phyloP scores from a whole-genome alignment of 75 land plant species.

The Pinus taeda region DNA sequence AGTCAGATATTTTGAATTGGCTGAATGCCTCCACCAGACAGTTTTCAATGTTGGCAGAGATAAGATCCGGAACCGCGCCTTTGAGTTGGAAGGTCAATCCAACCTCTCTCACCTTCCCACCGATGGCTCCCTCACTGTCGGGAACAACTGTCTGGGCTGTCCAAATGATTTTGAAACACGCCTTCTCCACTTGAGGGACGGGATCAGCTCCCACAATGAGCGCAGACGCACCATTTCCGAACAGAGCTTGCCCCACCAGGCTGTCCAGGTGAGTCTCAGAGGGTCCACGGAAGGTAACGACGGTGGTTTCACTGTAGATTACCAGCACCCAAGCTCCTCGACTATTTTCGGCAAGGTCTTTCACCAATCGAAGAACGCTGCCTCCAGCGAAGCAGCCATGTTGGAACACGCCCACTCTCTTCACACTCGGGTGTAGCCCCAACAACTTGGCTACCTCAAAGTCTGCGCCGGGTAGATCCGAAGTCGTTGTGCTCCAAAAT shows the following conservation, averaged over 20 bases:
- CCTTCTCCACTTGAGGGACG: constrained; percentile 24
- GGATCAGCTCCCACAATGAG: constrained; percentile 46
- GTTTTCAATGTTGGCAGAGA: neutral
- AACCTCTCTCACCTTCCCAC: constrained; percentile 25
- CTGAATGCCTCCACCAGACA: neutral
- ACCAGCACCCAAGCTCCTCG: constrained; percentile 19
- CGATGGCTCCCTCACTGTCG: constrained; percentile 28
- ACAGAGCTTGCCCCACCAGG: constrained; percentile 43
- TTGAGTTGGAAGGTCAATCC: constrained; percentile 34
- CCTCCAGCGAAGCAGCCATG: constrained; percentile 28
- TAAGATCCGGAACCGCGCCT: constrained; percentile 33
- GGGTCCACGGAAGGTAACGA: constrained; percentile 25
- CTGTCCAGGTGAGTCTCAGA: constrained; percentile 40
- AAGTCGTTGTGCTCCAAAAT: constrained; percentile 23
- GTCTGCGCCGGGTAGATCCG: constrained; percentile 23
- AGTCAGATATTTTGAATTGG: constrained; percentile 14
- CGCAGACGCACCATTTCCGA: constrained; percentile 45
- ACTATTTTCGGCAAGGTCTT: constrained; percentile 31
- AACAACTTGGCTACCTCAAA: constrained; percentile 11
- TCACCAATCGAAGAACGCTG: constrained; percentile 13
- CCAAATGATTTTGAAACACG: constrained; percentile 29
- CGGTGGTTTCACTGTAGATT: constrained; percentile 15
- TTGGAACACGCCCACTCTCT: constrained; percentile 21
- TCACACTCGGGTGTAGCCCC: constrained; percentile 12
- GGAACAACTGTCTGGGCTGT: constrained; percentile 32